Conservation (phyloP, 2,329 filamentous ascomycete genomes). For the Tolypocladium capitatum region DNA sequence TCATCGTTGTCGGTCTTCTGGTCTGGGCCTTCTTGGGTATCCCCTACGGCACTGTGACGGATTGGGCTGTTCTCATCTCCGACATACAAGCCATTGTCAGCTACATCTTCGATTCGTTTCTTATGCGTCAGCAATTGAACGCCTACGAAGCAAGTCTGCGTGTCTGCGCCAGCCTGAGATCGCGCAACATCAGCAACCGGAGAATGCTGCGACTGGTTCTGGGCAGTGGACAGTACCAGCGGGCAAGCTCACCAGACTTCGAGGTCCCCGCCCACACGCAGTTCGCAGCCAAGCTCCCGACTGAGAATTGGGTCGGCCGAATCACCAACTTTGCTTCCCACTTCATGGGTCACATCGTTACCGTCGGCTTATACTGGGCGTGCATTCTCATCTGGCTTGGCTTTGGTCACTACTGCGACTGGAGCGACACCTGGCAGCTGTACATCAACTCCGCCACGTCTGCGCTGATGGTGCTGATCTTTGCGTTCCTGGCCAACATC, state of each 20-base stretch:
- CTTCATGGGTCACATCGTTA: slow-evolving; percentile 16
- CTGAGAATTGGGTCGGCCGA: slow-evolving; percentile 17
- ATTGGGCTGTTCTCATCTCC: slow-evolving; percentile 22
- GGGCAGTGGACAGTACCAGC: slow-evolving; percentile 6
- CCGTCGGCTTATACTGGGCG: slow-evolving; percentile 20
- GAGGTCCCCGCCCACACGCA: slow-evolving; percentile 11
- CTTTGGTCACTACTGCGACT: slow-evolving; percentile 15
- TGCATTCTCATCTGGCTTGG: slow-evolving; percentile 21
- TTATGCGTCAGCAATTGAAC: slow-evolving; percentile 24
- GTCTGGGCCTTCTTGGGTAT: slow-evolving; percentile 18
- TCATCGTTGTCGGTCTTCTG: slow-evolving; percentile 17
- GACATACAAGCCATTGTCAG: slow-evolving; percentile 22
- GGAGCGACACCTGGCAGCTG: slow-evolving; percentile 23
- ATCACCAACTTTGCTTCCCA: slow-evolving; percentile 11
- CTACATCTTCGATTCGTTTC: slow-evolving; percentile 23
- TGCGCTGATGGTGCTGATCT: slow-evolving; percentile 21
- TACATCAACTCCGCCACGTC: slow-evolving; percentile 31
- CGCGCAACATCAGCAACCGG: slow-evolving; percentile 17
- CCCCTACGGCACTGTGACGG: slow-evolving; percentile 16
- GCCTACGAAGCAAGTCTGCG: slow-evolving; percentile 14
- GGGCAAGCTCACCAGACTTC: slow-evolving; percentile 7
- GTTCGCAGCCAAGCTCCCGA: slow-evolving; percentile 3
- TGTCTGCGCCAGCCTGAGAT: slow-evolving; percentile 17
- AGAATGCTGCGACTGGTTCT: slow-evolving; percentile 14
- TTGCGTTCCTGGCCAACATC: slow-evolving; percentile 26